Conservation (phyloP, 345 rosid genomes). For the Syzygium jambos region DNA sequence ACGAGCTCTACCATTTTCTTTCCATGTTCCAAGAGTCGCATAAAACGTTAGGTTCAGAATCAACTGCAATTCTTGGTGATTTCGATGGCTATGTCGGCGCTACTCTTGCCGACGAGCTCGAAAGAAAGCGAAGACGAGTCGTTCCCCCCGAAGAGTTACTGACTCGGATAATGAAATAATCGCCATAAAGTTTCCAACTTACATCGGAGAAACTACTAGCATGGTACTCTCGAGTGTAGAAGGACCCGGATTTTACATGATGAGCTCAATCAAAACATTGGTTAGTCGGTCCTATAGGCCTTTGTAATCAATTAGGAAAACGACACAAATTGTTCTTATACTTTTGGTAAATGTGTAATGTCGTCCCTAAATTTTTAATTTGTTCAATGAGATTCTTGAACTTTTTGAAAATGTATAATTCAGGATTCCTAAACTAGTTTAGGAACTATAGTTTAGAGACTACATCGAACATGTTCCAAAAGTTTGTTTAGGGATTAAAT, state of each 20-base stretch:
- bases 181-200: neutral
- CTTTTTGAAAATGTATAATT: too few relatives aligned
- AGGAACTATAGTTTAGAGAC: too few relatives aligned
- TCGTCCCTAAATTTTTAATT: too few relatives aligned
- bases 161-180: neutral
- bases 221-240: neutral
- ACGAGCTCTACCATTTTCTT: neutral
- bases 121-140: neutral
- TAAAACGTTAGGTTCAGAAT: neutral
- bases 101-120: neutral
- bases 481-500: too few relatives aligned
- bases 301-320: too few relatives aligned
- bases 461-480: too few relatives aligned
- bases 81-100: accelerated
- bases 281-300: neutral
- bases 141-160: too few relatives aligned
- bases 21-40: neutral
- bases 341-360: too few relatives aligned
- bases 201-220: neutral
- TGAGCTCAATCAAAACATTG: neutral
- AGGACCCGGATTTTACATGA: neutral
- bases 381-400: too few relatives aligned
- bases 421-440: too few relatives aligned
- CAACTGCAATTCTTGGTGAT: accelerated
- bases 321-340: too few relatives aligned